These are phyloP conservation scores for Lagenidium giganteum DNA, from an alignment of 352 stramenopile genomes.

Conservation along the genomic window DNA sequence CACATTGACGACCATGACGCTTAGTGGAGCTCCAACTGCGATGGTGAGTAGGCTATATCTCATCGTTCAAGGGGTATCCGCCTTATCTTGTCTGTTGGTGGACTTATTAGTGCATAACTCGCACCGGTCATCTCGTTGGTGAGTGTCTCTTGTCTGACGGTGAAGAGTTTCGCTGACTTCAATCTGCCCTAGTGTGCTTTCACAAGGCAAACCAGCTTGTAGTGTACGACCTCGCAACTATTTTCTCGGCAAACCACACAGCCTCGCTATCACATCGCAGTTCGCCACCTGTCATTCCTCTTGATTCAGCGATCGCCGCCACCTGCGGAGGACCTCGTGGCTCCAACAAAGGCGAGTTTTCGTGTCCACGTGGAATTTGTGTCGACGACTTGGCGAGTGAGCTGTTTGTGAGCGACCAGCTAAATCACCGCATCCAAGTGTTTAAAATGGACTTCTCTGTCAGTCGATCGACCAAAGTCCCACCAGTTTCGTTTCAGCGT, in stretches of 20 bases:
- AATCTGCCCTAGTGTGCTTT: slow-evolving; percentile 10
- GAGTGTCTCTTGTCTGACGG: background rate
- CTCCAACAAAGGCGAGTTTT: slow-evolving; percentile 2
- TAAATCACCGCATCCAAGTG: slow-evolving; percentile 44
- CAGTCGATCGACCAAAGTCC: slow-evolving; percentile 1
- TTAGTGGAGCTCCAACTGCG: no score
- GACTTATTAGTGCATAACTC: slow-evolving; percentile 5
- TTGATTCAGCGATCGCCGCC: slow-evolving; percentile 1
- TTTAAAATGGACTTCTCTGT: slow-evolving; percentile 21
- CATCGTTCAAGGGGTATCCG: no score
- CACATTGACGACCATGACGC: background rate
- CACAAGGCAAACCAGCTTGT: background rate
- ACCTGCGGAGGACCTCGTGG: slow-evolving; percentile 15
- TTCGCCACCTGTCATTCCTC: background rate
- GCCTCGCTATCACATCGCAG: background rate
- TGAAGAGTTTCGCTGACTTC: background rate
- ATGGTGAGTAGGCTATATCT: no score
- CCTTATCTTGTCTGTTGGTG: no score
- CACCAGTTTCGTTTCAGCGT: slow-evolving; percentile 7
- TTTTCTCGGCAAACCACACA: slow-evolving; percentile 2
- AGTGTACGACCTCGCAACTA: slow-evolving; percentile 8
- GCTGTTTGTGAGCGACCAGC: slow-evolving; percentile 53
- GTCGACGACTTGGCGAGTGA: slow-evolving; percentile 55
- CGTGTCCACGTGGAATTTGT: slow-evolving; percentile 18
- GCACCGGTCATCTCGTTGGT: slow-evolving; percentile 18